These are phyloP conservation scores for Arthrinium puccinioides DNA, from an alignment of 2,329 filamentous ascomycete species.

Conservation along the genomic window DNA sequence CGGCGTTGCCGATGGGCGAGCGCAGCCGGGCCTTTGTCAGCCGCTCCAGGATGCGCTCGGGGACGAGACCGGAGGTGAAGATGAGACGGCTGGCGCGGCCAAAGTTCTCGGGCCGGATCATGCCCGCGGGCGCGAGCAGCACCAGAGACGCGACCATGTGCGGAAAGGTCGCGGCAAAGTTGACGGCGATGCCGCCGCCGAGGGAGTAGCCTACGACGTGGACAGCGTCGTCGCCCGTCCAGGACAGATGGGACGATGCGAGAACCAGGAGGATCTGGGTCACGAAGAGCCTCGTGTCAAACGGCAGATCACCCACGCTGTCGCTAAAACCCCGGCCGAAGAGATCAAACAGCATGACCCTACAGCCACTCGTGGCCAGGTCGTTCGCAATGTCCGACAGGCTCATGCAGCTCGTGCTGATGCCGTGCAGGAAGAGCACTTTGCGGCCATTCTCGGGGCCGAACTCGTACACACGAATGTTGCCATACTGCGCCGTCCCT, in stretches of 20 bases:
- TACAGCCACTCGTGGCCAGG: conserved; percentile 61
- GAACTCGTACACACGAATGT: conserved; percentile 74
- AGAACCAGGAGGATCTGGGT: conserved; percentile 66
- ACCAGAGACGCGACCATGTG: conserved; percentile 61
- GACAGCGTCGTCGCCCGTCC: conserved; percentile 54
- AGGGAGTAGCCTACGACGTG: conserved; percentile 73
- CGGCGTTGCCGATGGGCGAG: conserved; percentile 37
- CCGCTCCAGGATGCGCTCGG: conserved; percentile 40
- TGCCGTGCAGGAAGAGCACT: conserved; percentile 74
- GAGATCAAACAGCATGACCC: conserved; percentile 75
- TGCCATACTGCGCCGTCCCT: conserved; percentile 50
- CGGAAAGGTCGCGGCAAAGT: conserved; percentile 69
- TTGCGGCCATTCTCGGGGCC: conserved; percentile 67
- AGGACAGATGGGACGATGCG: conserved; percentile 60
- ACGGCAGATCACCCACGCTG: conserved; percentile 56
- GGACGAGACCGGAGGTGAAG: conserved; percentile 48
- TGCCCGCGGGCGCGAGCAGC: conserved; percentile 71
- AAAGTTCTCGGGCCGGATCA: conserved; percentile 54
- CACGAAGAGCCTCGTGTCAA: conserved; percentile 67
- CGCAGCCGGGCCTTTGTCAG: conserved; percentile 42
- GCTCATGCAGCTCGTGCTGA: conserved; percentile 74
- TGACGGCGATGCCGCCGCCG: conserved; percentile 69
- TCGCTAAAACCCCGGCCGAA: conserved; percentile 64
- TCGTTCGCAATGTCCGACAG: conserved; percentile 59
- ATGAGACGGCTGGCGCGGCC: conserved; percentile 40